Evolutionary conservation across 1,284 basidiomycete species (phyloP), one percentile per base, ranked within the genome.

Genomic region (Cryptococcus floricola): DNA sequence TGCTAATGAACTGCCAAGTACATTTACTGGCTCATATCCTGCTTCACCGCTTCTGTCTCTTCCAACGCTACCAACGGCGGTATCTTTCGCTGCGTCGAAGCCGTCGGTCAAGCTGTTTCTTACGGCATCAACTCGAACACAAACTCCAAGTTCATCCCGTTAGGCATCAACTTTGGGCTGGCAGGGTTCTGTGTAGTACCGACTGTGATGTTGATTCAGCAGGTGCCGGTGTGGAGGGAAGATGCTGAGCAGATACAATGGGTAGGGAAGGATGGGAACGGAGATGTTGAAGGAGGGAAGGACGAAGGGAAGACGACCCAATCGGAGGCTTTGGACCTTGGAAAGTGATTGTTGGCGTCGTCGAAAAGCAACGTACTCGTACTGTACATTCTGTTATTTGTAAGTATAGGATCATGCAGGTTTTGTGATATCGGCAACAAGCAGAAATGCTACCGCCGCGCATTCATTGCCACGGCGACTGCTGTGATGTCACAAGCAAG

Each of bases 11-110:
- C 19, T 25, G 23, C 12, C 8, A 16, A 46, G 45, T 46, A 46
- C 51, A 52, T 65, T 45, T 68, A 68, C 51, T 68, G 66, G 65
- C 48, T 68, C 23, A 44, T 68, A 23, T 60, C 57, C 7, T 62
- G 57, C 45, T 65, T 61, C 50, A 43, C 53, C 12, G 27, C 47
- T 19, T 58, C 61, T 43, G 63, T 65, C 18, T 18, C 51, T 25
- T 39, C 41, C 13, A 61, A 59, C 28, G 54, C 63, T 16, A 51
- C 59, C 18, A 58, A 50, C 44, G 63, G 63, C 18, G 63, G 61
- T 43, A 44, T 65, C 50, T 65, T 65, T 57, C 55, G 63, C 37
- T 52, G 52, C 34, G 41, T 60, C n/a, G 63, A 65, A 46, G 53
- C 63, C 28, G 51, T 58, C 38, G 63, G 63, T 41, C 60, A 60